A percentile compares a stretch with the other conserved stretches of the same genome.
These are phyloP conservation scores for Penicillium manginii DNA, from an alignment of 495 filamentous ascomycete species.

Conservation along the genomic window DNA sequence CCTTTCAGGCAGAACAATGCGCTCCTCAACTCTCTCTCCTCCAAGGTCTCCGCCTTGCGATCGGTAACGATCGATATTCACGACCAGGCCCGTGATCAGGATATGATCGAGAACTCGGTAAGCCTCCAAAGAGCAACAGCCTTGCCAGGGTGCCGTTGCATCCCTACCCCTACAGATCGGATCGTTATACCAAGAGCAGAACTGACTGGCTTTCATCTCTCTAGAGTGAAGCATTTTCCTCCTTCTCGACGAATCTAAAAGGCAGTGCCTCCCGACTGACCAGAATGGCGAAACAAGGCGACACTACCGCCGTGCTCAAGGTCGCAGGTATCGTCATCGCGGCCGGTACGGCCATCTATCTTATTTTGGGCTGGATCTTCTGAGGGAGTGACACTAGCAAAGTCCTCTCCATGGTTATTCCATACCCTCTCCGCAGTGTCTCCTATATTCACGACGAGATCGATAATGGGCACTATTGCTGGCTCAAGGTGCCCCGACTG, in stretches of 20 bases:
- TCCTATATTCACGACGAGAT: not conserved
- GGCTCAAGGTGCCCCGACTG: slow-evolving; percentile 18
- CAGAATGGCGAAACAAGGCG: slow-evolving; percentile 89
- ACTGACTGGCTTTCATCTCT: not conserved
- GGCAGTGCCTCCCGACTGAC: slow-evolving; percentile 84
- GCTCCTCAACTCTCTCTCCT: slow-evolving; percentile 85
- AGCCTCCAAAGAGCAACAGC: slow-evolving; percentile 25
- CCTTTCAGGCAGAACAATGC: slow-evolving; percentile 82
- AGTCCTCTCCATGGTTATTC: not conserved
- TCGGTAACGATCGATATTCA: slow-evolving; percentile 99
- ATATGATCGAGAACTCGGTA: slow-evolving; percentile 85
- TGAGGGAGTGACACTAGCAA: slow-evolving; percentile 24
- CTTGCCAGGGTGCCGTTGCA: not conserved
- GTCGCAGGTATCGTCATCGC: slow-evolving; percentile 81
- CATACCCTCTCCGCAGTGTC: not conserved
- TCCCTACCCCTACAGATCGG: not conserved
- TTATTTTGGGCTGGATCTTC: slow-evolving; percentile 69
- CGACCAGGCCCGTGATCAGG: slow-evolving; percentile 86
- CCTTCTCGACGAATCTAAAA: slow-evolving; percentile 64
- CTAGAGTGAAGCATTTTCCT: slow-evolving; percentile 67
- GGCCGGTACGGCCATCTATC: slow-evolving; percentile 74
- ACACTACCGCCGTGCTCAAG: slow-evolving; percentile 88
- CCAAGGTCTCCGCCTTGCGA: slow-evolving; percentile 88
- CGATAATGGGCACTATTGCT: slow-evolving; percentile 22
- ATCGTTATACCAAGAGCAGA: not conserved